Conservation (phyloP, 371 early-diverging fungal genomes). For the Nematocida ironsii region DNA sequence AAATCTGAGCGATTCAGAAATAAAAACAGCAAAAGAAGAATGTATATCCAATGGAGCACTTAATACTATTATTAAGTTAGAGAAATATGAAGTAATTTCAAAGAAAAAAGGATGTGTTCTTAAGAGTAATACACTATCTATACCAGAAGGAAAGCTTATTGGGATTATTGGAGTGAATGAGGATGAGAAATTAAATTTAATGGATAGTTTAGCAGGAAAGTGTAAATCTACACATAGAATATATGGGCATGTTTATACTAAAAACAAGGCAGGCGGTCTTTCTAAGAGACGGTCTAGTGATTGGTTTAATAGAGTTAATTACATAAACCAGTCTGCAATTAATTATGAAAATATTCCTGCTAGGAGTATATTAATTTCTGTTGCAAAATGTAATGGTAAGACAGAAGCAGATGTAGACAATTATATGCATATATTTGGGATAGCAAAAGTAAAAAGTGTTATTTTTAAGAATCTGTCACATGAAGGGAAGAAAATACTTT, state of each 20-base stretch:
- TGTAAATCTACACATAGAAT: slow-evolving; percentile 71
- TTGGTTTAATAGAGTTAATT: slow-evolving; percentile 1
- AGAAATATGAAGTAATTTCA: not conserved
- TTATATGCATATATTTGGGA: not conserved
- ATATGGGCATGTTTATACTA: slow-evolving; percentile 71
- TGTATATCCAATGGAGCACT: no score
- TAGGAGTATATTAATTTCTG: not conserved
- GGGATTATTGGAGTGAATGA: slow-evolving; percentile 75
- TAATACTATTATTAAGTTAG: no score
- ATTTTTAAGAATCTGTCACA: slow-evolving; percentile 18
- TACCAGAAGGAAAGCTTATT: slow-evolving; percentile 9
- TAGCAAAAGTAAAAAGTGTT: not conserved
- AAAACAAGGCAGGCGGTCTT: slow-evolving; percentile 36
- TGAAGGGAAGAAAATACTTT: slow-evolving; percentile 14
- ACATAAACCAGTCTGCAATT: not conserved
- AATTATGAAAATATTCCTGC: slow-evolving; percentile 16
- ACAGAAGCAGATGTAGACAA: not conserved
- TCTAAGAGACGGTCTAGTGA: slow-evolving; percentile 21
- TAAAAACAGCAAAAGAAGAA: no score
- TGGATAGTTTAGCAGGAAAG: slow-evolving; percentile 71
- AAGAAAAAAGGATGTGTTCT: not conserved
- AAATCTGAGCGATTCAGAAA: no score
- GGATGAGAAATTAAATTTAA: slow-evolving; percentile 71
- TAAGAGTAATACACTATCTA: not conserved
- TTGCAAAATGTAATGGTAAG: not conserved